phyloP scores from a whole-genome alignment of 768 basidiomycete genomes.

The Zangia roseola region DNA sequence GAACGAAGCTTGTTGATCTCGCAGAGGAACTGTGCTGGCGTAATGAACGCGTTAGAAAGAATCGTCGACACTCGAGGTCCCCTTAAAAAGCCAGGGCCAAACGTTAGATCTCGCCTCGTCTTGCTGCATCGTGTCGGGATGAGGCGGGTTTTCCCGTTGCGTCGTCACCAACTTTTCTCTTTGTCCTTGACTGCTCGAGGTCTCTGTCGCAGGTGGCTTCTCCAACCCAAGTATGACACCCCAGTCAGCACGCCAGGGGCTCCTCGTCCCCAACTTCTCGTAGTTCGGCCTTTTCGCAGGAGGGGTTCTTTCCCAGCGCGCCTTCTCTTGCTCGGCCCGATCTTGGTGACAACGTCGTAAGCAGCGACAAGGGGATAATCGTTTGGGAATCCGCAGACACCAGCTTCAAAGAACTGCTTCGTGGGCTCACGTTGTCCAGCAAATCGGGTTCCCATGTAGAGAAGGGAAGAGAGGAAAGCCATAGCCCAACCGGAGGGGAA shows the following conservation, averaged over 20 bases:
- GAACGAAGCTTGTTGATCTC: conserved; percentile 59
- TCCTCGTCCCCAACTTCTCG: conserved; percentile 57
- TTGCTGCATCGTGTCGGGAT: conserved; percentile 12
- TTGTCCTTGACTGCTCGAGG: neutral
- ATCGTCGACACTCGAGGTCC: conserved; percentile 50
- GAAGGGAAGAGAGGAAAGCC: conserved; percentile 83
- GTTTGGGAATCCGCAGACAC: conserved; percentile 70
- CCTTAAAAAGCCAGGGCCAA: conserved; percentile 69
- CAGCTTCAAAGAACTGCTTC: conserved; percentile 82
- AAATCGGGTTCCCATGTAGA: conserved; percentile 79
- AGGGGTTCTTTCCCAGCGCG: conserved; percentile 76
- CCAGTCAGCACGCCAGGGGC: conserved; percentile 83
- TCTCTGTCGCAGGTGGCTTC: conserved; percentile 8
- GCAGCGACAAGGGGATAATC: conserved; percentile 68
- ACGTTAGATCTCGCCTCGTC: conserved; percentile 5
- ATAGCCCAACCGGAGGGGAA: conserved; percentile 89
- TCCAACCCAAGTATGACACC: conserved; percentile 58
- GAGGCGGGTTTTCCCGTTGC: conserved; percentile 46
- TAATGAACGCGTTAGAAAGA: conserved; percentile 43
- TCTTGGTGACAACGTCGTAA: conserved; percentile 49
- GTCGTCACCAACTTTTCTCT: conserved; percentile 49
- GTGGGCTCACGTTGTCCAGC: conserved; percentile 82
- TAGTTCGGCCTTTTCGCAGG: conserved; percentile 84
- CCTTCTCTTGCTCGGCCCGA: conserved; percentile 53
- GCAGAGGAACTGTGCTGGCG: conserved; percentile 44